Conservation (phyloP, 176 grass and related monocot species). For the Carex scoparia region DNA sequence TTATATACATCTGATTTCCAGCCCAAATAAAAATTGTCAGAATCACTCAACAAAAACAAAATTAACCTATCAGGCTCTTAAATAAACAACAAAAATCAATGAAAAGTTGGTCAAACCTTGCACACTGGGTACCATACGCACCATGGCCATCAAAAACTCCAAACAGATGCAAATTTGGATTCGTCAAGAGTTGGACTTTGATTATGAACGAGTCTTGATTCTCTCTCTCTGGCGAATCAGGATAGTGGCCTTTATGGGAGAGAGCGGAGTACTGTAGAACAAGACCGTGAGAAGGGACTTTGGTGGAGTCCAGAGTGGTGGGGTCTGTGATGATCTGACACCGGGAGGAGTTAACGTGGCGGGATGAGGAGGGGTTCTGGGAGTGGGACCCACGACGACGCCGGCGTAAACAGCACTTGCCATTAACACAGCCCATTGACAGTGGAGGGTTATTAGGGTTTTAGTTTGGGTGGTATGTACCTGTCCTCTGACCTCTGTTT, state of each 20-base stretch:
- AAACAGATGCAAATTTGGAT: slow-evolving; percentile 82
- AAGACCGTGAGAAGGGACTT: slow-evolving; percentile 46
- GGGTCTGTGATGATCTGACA: slow-evolving; percentile 24
- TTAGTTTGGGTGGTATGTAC: neutral
- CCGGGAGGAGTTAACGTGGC: neutral
- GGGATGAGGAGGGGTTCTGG: neutral
- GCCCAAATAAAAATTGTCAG: neutral
- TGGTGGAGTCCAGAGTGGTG: slow-evolving; percentile 31
- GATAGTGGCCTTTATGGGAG: slow-evolving; percentile 61
- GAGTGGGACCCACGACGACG: neutral
- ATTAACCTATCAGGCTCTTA: neutral
- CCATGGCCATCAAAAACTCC: slow-evolving; percentile 94
- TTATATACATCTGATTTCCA: neutral
- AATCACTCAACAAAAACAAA: neutral
- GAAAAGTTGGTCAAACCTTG: slow-evolving; percentile 15
- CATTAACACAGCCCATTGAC: slow-evolving; percentile 65
- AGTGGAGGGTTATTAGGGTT: slow-evolving; percentile 5
- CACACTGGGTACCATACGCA: slow-evolving; percentile 47
- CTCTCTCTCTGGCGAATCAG: slow-evolving; percentile 58
- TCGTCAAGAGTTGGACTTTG: slow-evolving; percentile 44
- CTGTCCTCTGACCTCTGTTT: neutral
- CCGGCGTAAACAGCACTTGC: slow-evolving; percentile 54
- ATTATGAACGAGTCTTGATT: slow-evolving; percentile 74
- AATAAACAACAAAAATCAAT: neutral
- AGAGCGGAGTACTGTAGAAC: slow-evolving; percentile 64